Evolutionary conservation across 2,329 filamentous ascomycete species (phyloP), one percentile per base, ranked within the genome.

Genomic region (Epichloe coenophiala): DNA sequence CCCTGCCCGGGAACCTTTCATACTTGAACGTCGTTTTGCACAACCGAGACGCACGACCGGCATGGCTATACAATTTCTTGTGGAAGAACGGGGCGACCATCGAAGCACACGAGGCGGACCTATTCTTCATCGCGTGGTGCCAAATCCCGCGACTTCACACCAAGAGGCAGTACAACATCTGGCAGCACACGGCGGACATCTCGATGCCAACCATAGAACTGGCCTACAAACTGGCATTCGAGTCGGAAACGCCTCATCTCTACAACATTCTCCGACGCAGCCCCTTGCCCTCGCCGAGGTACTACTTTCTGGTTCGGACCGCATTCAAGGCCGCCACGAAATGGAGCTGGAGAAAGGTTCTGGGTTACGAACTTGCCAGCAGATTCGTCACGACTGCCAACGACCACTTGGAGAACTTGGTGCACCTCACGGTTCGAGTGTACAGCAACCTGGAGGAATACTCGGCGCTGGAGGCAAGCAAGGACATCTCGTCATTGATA

Each of bases 61-160:
- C 21, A 11, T 50, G 48, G 48, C 48, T 50, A n/a, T 50, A 45
- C 42, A 3, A 31, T 5, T 37, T 39, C 9, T 4, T 50, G 21
- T 35, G n/a, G 6, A 27, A 21, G 21, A 37, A 50, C 11, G 48
- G 48, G 8, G 48, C 48, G 2, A 40, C 35, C 8, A 38, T 50
- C 23, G n/a, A 11, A 5, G 2, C 7, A 11, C 4, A 9, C 5
- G 48, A 50, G 11, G n/a, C 11, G 7, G 21, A 45, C 48, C 3
- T 3, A 1, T 45, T 50, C n/a, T 50, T 50, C 23, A 15, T 50
- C 15, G 1, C n/a, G 11, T 50, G 48, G 48, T 39, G 36, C 31
- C 19, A 12, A 5, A 27, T 19, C 6, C 41, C 35, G 6, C 41
- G 42, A 27, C 36, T 50, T 4, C 41, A 43, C 7, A 4, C 19